Conservation (phyloP, 305 asterid genomes). For the Petunia hybrid region DNA sequence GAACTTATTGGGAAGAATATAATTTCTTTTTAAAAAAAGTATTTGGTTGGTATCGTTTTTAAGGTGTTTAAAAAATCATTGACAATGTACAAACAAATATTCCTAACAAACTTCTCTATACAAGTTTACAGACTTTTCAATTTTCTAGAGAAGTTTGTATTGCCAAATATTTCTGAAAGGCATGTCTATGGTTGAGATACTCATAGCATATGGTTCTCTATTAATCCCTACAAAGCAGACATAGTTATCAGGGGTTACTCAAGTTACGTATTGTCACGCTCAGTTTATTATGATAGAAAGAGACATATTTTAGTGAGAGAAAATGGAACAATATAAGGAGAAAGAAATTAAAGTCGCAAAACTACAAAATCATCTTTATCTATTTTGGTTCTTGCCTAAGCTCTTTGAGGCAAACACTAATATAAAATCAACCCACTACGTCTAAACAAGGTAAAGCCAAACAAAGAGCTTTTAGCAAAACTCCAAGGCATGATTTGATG, state of each 20-base stretch:
- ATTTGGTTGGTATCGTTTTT: no score
- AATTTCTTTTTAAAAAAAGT: no score
- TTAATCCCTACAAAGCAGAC: not conserved
- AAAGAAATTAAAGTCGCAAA: not conserved
- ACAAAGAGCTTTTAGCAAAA: no score
- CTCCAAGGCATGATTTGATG: no score
- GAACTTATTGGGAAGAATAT: no score
- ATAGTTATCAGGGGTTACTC: conserved; percentile 9
- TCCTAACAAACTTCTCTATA: not conserved
- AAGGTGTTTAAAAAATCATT: no score
- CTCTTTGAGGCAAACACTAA: not conserved
- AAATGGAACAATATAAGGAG: not conserved
- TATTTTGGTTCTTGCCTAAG: not conserved
- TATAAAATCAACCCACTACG: not conserved
- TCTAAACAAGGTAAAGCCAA: not conserved
- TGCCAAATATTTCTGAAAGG: not conserved
- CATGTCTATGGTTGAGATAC: not conserved
- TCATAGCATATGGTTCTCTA: not conserved
- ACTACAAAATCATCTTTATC: not conserved
- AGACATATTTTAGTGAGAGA: not conserved
- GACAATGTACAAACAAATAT: no score
- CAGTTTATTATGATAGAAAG: not conserved
- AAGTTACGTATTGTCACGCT: not conserved
- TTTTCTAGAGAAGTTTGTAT: not conserved
- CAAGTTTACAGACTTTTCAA: not conserved